Evolutionary conservation across 768 basidiomycete genomes (phyloP).

Genomic region (Lactarius indigo): DNA sequence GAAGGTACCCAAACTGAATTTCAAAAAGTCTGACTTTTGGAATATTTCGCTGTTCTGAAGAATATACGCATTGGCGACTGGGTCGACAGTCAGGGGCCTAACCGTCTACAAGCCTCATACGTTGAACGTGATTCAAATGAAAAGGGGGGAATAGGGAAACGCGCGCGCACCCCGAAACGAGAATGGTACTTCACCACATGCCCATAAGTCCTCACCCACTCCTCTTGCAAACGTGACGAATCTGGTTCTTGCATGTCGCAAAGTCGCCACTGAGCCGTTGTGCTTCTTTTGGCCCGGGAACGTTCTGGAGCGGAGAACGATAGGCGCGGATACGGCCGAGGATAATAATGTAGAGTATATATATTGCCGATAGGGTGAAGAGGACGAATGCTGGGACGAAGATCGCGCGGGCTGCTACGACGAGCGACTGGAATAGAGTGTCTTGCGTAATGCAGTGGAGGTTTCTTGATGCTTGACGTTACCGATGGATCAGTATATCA

Average conservation of each 20-base stretch:
- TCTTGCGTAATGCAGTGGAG: background rate
- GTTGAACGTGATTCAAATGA: background rate
- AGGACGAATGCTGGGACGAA: background rate
- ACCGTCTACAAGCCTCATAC: slow-evolving; percentile 5
- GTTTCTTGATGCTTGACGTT: background rate
- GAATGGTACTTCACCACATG: slow-evolving; percentile 9
- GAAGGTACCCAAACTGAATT: slow-evolving; percentile 14
- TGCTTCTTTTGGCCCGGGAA: slow-evolving; percentile 14
- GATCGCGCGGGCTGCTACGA: background rate
- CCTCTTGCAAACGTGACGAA: slow-evolving; percentile 16
- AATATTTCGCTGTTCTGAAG: slow-evolving; percentile 32
- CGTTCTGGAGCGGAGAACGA: slow-evolving; percentile 6
- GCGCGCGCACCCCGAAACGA: slow-evolving; percentile 14
- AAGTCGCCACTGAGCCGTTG: slow-evolving; percentile 14
- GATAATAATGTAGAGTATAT: background rate
- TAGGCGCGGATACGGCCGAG: background rate
- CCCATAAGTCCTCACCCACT: slow-evolving; percentile 22
- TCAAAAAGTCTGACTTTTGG: slow-evolving; percentile 33
- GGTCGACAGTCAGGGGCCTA: slow-evolving; percentile 36
- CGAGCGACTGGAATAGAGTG: background rate
- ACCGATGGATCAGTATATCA: background rate
- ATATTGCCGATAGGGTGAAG: background rate
- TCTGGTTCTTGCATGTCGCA: slow-evolving; percentile 4
- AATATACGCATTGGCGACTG: slow-evolving; percentile 35
- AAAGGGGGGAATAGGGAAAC: background rate